These are phyloP conservation scores for Penicillium cosmopolitanum DNA, from an alignment of 495 filamentous ascomycete species.

Conservation along the genomic window DNA sequence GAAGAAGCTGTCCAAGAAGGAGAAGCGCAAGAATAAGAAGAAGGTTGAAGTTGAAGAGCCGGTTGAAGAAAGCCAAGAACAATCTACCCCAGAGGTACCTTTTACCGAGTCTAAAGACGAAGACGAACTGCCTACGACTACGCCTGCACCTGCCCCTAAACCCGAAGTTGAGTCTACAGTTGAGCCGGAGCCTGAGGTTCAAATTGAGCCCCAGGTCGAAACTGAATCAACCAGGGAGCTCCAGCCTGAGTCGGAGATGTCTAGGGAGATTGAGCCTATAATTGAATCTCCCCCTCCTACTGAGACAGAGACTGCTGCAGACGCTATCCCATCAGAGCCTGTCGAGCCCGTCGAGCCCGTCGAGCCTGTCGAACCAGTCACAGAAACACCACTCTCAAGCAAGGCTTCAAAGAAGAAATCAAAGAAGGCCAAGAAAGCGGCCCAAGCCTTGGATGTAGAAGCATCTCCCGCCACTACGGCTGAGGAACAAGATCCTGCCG, in stretches of 20 bases:
- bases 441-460: conserved; percentile 10
- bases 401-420: conserved; percentile 33
- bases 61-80: not conserved
- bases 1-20: conserved; percentile 42
- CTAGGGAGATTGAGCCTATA: conserved; percentile 12
- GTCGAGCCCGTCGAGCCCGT: not conserved
- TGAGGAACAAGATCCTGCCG: conserved; percentile 9
- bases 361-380: not conserved
- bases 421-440: conserved; percentile 30
- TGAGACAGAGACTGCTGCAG: conserved; percentile 10
- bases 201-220: conserved; percentile 4
- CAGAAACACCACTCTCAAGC: conserved; percentile 24
- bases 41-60: conserved; percentile 12
- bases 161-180: not conserved
- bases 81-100: not conserved
- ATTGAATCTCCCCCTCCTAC: conserved; percentile 2
- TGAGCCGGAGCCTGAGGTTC: not conserved
- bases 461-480: not conserved
- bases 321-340: not conserved
- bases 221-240: conserved; percentile 4
- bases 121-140: conserved; percentile 1
- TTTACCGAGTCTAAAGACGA: conserved; percentile 13
- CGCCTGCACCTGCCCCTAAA: not conserved
- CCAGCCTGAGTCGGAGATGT: not conserved
- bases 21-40: conserved; percentile 45